Evolutionary conservation across 2,329 filamentous ascomycete genomes (phyloP), one percentile per base, ranked within the genome.

Genomic region (Aspergillus tanneri): DNA sequence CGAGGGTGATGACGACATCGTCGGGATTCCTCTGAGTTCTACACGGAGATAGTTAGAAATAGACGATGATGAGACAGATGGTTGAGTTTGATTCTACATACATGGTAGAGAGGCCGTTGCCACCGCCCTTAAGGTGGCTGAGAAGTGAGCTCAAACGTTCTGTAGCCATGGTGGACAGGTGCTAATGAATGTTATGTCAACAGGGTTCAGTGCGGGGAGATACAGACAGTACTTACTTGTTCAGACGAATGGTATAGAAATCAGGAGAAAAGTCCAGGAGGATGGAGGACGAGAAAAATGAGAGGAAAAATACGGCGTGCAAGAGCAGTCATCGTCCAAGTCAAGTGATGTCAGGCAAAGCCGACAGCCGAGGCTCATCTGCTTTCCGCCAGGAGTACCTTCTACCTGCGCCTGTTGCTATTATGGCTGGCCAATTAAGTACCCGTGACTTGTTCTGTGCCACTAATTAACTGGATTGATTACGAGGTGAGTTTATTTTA

Each of bases 1-100:
- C 92, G 49, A 95, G 83, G 6, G 93, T 99, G 66, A 97, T 96
- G 68, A 99, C 93, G 46, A 99, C 81, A 77, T 99, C 93, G 69
- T 97, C 92, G 59, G 91, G 83, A 72, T 95, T 95, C 78, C 97
- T 91, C 61, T 88, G 84, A 49, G 88, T 90, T 66, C 90, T 96
- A 30, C 3, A 24, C 11, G 3, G 23, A 19, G 5, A 14, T 43
- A n/a, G 41, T 63, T 43, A 61, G 54, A 41, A 30, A 45, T 11
- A 12, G 27, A n/a, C n/a, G n/a, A 6, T 34, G 19, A n/a, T n/a
- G n/a, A n/a, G n/a, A 38, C 21, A 27, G 34, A 49, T 49, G 37
- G 19, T n/a, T n/a, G 30, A 40, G 40, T 36, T 14, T 14, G 21
- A 27, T 46, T 41, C 9, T 47, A 66, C 86, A 78, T 81, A 95